Conservation (phyloP, 2,329 filamentous ascomycete genomes). For the Scopulariopsis brevicaulis region DNA sequence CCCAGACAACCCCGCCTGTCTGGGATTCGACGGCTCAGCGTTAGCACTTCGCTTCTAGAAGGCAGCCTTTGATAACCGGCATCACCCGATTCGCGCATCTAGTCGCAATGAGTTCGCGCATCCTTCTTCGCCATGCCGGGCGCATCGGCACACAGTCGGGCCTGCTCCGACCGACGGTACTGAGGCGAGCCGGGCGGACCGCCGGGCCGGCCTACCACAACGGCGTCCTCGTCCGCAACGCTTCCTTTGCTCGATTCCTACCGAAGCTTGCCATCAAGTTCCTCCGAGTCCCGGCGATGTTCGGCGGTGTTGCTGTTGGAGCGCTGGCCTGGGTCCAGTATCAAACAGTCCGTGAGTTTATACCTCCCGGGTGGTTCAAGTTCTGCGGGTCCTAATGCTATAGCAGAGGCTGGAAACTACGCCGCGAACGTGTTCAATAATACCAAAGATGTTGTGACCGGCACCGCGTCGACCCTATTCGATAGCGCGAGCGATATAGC, state of each 20-base stretch:
- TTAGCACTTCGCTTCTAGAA: not conserved
- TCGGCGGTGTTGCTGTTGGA: constrained; percentile 79
- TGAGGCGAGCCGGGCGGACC: not conserved
- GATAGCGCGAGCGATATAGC: constrained; percentile 64
- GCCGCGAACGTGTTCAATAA: constrained; percentile 56
- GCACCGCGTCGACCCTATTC: constrained; percentile 58
- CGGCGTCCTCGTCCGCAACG: constrained; percentile 51
- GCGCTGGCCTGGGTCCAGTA: constrained; percentile 91
- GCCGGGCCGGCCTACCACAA: constrained; percentile 74
- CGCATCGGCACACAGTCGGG: not conserved
- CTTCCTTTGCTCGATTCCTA: constrained; percentile 54
- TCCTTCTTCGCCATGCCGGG: not conserved
- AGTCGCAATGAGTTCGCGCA: constrained; percentile 4
- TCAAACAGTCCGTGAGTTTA: constrained; percentile 69
- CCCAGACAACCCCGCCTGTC: not conserved
- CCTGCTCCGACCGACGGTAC: not conserved
- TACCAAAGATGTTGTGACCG: constrained; percentile 60
- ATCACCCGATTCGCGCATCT: not conserved
- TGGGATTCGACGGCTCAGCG: not conserved
- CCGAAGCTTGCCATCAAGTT: constrained; percentile 90
- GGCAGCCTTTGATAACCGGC: not conserved
- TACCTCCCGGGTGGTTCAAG: not conserved
- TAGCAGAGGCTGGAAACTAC: constrained; percentile 35
- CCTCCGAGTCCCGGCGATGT: constrained; percentile 75
- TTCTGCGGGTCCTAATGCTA: not conserved